Base-by-base conservation (phyloP, 805 yeast species). In the Barnettozyma botsteinii region DNA sequence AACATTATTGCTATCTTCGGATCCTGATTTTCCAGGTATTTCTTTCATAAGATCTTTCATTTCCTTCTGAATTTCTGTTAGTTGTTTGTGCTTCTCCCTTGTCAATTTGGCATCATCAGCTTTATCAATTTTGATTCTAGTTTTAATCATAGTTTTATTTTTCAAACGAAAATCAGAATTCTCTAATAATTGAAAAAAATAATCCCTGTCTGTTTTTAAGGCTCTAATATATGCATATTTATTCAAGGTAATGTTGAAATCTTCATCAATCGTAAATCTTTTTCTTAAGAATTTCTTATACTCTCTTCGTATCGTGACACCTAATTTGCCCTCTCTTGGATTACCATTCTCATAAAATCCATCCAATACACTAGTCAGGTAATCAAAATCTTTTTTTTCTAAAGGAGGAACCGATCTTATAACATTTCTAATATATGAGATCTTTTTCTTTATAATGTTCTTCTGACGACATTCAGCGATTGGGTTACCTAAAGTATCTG, bases 241-340 rank as follows among this genome's bases (percentile, higher is more conserved):
- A 40, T 48, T 54, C 33, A 38, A 19, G 8, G 6, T 10, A 22
- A 47, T 38, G 17, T 38, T 31, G 22, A 47, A 47, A 2, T 47
- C 43, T 25, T 40, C 31, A 23, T 50, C 53, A 21, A 51, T 43
- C 7, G 47, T 43, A 25, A 46, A 54, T 0, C 51, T 46, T 15
- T 37, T 44, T 28, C 51, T 48, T 35, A 56, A 19, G 34, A 55
- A 52, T 26, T 51, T 50, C 35, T 50, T 52, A 18, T 52, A 52
- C 36, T 50, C 53, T 34, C 55, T 43, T 19, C 49, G 40, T 5
- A 51, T 34, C 27, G 31, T 30, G 2, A 17, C 20, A 5, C 31
- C 31, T 10, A 25, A 10, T 12, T 26, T 25, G 8, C 23, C 32
- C 18, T n/a, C 18, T 3, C 32, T 20, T 4, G 28, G 20, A 1